Percentiles rank a stretch among this genome's conserved stretches.
Evolutionary conservation across 768 basidiomycete species (phyloP).

Genomic region (Russula dissimulans): DNA sequence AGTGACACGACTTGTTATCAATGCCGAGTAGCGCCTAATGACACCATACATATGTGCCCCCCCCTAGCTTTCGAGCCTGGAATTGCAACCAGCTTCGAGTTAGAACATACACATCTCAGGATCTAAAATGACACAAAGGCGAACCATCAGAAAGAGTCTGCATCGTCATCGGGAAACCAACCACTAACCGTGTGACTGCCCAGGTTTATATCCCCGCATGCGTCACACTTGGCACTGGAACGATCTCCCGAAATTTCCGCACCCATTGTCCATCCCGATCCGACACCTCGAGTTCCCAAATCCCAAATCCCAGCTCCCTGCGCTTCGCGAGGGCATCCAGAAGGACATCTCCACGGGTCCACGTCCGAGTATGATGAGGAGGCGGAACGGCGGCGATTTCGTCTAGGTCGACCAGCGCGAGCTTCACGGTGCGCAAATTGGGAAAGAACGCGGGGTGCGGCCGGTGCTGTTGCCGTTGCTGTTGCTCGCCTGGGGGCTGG

Average conservation of each 20-base stretch:
- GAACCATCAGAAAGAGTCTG: no score
- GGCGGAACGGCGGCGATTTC: neutral
- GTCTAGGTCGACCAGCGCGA: slow-evolving; percentile 1
- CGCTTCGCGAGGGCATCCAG: neutral
- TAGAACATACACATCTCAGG: no score
- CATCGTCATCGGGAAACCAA: no score
- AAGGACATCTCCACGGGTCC: neutral
- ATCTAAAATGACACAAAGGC: no score
- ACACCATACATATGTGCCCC: no score
- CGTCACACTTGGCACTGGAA: neutral
- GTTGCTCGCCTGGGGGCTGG: neutral
- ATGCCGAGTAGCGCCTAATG: no score
- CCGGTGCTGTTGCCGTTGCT: neutral
- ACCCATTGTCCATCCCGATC: neutral
- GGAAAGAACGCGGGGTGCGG: neutral
- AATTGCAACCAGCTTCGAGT: no score
- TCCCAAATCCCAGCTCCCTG: neutral
- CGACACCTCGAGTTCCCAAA: neutral
- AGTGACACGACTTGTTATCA: no score
- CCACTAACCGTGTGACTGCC: no score
- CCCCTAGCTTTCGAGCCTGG: no score
- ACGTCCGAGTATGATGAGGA: neutral
- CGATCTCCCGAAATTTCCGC: neutral
- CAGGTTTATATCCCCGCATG: neutral
- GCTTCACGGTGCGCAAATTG: neutral